Conservation (phyloP, 2,329 filamentous ascomycete genomes). For the Metarhizium album region DNA sequence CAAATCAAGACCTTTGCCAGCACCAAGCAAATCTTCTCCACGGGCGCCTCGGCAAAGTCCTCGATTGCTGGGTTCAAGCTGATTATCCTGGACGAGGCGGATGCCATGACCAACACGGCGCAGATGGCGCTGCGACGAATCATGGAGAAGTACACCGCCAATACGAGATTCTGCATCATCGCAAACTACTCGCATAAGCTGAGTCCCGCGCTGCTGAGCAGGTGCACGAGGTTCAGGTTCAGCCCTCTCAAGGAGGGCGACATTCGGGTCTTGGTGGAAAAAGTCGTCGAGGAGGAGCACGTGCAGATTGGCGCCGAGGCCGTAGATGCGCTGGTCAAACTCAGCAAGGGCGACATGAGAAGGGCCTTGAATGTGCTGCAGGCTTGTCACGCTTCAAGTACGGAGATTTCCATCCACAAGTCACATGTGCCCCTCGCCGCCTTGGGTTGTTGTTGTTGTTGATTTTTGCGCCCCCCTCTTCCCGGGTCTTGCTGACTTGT, state of each 20-base stretch:
- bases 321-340: slow-evolving; percentile 67
- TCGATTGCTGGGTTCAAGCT: slow-evolving; percentile 76
- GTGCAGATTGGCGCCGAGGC: slow-evolving; percentile 77
- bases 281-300: slow-evolving; percentile 77
- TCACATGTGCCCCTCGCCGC: too few relatives aligned
- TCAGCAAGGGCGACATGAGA: slow-evolving; percentile 95
- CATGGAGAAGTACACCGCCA: slow-evolving; percentile 99
- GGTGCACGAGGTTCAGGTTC: slow-evolving; percentile 92
- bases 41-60: slow-evolving; percentile 37
- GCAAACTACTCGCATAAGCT: slow-evolving; percentile 99
- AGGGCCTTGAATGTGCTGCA: slow-evolving; percentile 90
- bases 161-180: slow-evolving; percentile 96
- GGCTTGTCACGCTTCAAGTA: slow-evolving; percentile 89
- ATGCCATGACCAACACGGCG: slow-evolving; percentile 97
- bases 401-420: too few relatives aligned
- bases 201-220: slow-evolving; percentile 79
- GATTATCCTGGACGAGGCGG: slow-evolving; percentile 96
- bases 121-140: slow-evolving; percentile 95
- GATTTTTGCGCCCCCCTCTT: not conserved
- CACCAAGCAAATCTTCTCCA: slow-evolving; percentile 89
- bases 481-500: too few relatives aligned
- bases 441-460: not conserved
- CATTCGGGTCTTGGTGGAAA: slow-evolving; percentile 75
- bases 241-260: slow-evolving; percentile 84
- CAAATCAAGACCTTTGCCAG: slow-evolving; percentile 99